These are phyloP conservation scores for Antarctomyces pellizariae DNA, from an alignment of 495 filamentous ascomycete genomes.

Conservation along the genomic window DNA sequence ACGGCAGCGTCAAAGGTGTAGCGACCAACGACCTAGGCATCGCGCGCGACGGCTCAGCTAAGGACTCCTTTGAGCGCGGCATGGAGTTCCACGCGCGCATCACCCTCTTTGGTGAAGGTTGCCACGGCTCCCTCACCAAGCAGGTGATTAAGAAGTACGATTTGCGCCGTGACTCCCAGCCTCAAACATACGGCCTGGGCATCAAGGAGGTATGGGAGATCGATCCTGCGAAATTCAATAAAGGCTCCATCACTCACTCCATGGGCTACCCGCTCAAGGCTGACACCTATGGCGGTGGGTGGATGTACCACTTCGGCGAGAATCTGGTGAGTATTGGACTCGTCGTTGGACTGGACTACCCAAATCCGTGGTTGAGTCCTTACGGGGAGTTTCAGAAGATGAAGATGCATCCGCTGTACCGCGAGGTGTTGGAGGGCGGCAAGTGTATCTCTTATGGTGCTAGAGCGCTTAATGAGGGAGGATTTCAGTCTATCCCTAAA, in stretches of 20 bases:
- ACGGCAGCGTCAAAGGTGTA: conserved; percentile 81
- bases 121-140: conserved; percentile 89
- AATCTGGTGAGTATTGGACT: conserved; percentile 88
- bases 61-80: conserved; percentile 78
- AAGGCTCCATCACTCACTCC: conserved; percentile 69
- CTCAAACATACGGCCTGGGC: conserved; percentile 86
- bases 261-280: conserved; percentile 79
- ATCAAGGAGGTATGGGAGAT: conserved; percentile 97
- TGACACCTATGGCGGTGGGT: conserved; percentile 88
- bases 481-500: conserved; percentile 93
- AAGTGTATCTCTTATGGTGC: conserved; percentile 97
- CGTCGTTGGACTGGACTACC: conserved; percentile 86
- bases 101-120: conserved; percentile 89
- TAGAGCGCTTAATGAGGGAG: conserved; percentile 80
- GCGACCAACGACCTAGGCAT: conserved; percentile 91
- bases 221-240: conserved; percentile 71
- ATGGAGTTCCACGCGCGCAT: conserved; percentile 96
- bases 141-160: conserved; percentile 91
- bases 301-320: conserved; percentile 98
- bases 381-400: conserved; percentile 97
- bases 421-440: conserved; percentile 61
- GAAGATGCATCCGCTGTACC: conserved; percentile 88
- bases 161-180: conserved; percentile 66
- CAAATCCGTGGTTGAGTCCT: conserved; percentile 88
- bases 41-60: conserved; percentile 56